Evolutionary conservation across 2,329 filamentous ascomycete species (phyloP), one percentile per base, ranked within the genome.

Genomic region (Teratosphaeria gauchensis): DNA sequence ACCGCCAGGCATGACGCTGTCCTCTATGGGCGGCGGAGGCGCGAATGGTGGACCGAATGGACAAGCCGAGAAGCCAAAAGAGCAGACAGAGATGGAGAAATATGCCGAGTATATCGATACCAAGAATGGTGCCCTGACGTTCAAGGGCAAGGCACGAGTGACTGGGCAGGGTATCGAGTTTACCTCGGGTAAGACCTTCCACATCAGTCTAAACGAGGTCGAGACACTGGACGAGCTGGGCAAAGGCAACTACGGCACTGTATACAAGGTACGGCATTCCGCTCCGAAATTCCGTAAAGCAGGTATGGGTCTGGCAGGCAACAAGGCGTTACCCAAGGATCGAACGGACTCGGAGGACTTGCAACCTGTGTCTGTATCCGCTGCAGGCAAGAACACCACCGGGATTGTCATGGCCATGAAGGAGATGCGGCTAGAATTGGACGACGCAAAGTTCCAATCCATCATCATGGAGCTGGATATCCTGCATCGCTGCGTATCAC

Each of bases 361-460:
- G 8, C 28, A 16, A 4, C 33, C 33, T 3, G 51, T 55, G 7
- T 24, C 51, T 6, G 51, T 52, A 33, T 52, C 14, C 2, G 56
- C 24, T 24, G 53, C 53, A n/a, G 42, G 42, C 30, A 46, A 51
- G 4, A 84, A 82, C 51, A 79, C 78, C 0, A 86, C 85, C 0
- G 91, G 92, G 19, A 83, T 89, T 55, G 80, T 96, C 60, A 97
- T 99, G 94, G 94, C 94, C 14, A 99, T 99, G 94, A 99, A 99
- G 73, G 94, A 99, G 75, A 95, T 99, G 67, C 85, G 94, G 21
- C 79, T 99, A 9, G 94, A 99, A 73, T 80, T 99, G 56, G 94
- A 99, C 69, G 94, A 99, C 73, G 88, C 90, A 63, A 99, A 99
- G 74, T 96, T 99, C 71, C 87, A 90, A 6, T 92, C 92, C 42